These are phyloP conservation scores for Plasmopara halstedii DNA, from an alignment of 352 stramenopile genomes.

Conservation along the genomic window DNA sequence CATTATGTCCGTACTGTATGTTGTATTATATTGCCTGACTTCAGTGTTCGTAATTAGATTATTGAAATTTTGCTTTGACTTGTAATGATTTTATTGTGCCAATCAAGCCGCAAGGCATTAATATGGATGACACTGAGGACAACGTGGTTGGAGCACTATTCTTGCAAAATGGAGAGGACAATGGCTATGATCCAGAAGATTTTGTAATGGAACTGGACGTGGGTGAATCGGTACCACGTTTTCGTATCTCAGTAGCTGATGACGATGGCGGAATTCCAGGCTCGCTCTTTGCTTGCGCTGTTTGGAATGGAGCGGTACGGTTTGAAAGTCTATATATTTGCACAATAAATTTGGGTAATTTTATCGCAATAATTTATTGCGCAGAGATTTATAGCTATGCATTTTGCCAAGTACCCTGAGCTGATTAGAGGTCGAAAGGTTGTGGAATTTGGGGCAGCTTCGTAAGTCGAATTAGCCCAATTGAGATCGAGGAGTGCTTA, in stretches of 20 bases:
- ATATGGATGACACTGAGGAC: slow-evolving; percentile 13
- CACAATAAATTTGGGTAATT: not conserved
- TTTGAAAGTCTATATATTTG: too few relatives aligned
- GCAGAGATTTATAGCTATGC: slow-evolving; percentile 36
- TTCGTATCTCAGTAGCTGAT: slow-evolving; percentile 36
- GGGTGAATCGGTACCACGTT: slow-evolving; percentile 8
- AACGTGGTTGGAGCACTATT: slow-evolving; percentile 34
- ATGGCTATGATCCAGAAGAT: slow-evolving; percentile 31
- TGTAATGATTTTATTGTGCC: too few relatives aligned
- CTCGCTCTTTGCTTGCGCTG: slow-evolving; percentile 38
- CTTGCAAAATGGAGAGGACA: slow-evolving; percentile 32
- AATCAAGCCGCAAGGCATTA: not conserved
- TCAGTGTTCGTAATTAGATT: too few relatives aligned
- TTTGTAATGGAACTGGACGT: slow-evolving; percentile 30
- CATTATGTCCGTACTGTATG: too few relatives aligned
- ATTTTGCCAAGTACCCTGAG: slow-evolving; percentile 30
- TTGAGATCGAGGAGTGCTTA: too few relatives aligned
- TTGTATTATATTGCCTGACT: too few relatives aligned
- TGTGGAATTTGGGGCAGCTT: slow-evolving; percentile 47
- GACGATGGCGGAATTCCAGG: slow-evolving; percentile 43
- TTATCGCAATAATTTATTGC: not conserved
- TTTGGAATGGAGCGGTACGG: slow-evolving; percentile 41
- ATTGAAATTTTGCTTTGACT: too few relatives aligned
- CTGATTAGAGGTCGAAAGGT: slow-evolving; percentile 21
- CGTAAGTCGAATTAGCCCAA: slow-evolving; percentile 9